These are phyloP conservation scores for Kondoa malvinella DNA, from an alignment of 768 basidiomycete genomes.

Conservation along the genomic window DNA sequence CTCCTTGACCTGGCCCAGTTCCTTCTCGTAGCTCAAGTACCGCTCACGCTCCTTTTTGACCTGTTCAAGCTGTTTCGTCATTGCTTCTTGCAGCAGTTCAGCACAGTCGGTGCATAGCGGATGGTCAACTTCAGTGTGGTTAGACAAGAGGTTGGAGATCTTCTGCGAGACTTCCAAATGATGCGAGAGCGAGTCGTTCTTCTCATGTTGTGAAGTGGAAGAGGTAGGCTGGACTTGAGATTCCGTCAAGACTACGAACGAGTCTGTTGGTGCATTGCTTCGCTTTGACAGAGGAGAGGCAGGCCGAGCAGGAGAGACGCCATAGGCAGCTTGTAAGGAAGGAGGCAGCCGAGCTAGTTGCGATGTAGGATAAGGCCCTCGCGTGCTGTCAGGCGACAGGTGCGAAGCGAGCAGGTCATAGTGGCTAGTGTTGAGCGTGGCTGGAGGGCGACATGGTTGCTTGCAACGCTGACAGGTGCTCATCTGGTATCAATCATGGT, in stretches of 20 bases:
- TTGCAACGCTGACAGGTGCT: not conserved
- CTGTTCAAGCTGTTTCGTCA: conserved; percentile 51
- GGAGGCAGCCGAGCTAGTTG: conserved; percentile 8
- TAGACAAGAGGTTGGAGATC: conserved; percentile 58
- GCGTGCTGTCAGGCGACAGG: conserved; percentile 4
- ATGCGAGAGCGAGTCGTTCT: conserved; percentile 34
- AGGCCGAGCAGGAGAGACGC: conserved; percentile 4
- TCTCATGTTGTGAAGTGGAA: conserved; percentile 31
- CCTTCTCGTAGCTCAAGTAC: conserved; percentile 43
- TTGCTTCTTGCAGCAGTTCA: conserved; percentile 52
- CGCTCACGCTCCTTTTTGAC: conserved; percentile 63
- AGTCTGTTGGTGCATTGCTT: conserved; percentile 56
- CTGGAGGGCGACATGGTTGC: not conserved
- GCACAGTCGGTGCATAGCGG: conserved; percentile 93
- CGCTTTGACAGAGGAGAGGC: conserved; percentile 37
- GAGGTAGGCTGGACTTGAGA: conserved; percentile 28
- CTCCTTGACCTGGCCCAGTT: conserved; percentile 11
- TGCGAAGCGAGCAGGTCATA: conserved; percentile 17
- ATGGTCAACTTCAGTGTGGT: conserved; percentile 44
- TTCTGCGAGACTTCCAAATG: conserved; percentile 54
- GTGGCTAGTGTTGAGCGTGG: not conserved
- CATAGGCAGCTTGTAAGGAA: conserved; percentile 7
- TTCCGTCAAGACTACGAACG: conserved; percentile 77
- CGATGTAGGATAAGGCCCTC: conserved; percentile 32
- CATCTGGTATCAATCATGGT: too few relatives aligned